Evolutionary conservation across 805 yeast species (phyloP).

Genomic region (Alloascoidea africana): DNA sequence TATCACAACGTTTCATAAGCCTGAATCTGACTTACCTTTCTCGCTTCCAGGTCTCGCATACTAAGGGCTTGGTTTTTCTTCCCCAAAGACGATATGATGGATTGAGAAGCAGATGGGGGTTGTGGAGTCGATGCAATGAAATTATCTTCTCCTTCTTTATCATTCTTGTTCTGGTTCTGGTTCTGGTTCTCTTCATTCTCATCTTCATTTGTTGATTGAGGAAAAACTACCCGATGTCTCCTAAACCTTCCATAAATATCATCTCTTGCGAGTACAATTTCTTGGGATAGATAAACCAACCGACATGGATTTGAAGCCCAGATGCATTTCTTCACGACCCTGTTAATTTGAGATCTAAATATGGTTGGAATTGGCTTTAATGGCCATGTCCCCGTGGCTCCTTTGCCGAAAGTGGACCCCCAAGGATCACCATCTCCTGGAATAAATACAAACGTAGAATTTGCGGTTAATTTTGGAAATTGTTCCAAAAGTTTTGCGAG

Average conservation of each 20-base stretch:
- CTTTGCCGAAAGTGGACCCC: slow-evolving; percentile 57
- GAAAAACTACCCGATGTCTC: slow-evolving; percentile 48
- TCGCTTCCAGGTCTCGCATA: not conserved
- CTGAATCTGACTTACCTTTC: slow-evolving; percentile 2
- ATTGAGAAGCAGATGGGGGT: too few species aligned
- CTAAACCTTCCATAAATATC: slow-evolving; percentile 57
- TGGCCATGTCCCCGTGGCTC: slow-evolving; percentile 52
- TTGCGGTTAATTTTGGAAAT: slow-evolving; percentile 35
- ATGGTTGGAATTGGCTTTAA: slow-evolving; percentile 53
- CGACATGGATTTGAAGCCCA: slow-evolving; percentile 72
- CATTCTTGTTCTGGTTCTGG: not conserved
- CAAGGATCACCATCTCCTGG: slow-evolving; percentile 95
- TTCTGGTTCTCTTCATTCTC: not conserved
- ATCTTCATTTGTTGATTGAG: slow-evolving; percentile 9
- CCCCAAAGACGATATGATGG: too few species aligned
- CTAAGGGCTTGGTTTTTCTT: too few species aligned
- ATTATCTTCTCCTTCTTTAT: too few species aligned
- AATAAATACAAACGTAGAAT: slow-evolving; percentile 49
- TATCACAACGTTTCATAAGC: too few species aligned
- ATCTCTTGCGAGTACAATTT: slow-evolving; percentile 60
- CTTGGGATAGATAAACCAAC: slow-evolving; percentile 70
- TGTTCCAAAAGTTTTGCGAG: slow-evolving; percentile 50
- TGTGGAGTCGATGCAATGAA: too few species aligned
- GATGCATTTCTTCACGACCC: slow-evolving; percentile 35
- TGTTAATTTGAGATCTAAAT: slow-evolving; percentile 52